A percentile compares a stretch with the other conserved stretches of the same genome.
phyloP scores from a whole-genome alignment of 2,329 filamentous ascomycete genomes.

The Didymella keratinophila region DNA sequence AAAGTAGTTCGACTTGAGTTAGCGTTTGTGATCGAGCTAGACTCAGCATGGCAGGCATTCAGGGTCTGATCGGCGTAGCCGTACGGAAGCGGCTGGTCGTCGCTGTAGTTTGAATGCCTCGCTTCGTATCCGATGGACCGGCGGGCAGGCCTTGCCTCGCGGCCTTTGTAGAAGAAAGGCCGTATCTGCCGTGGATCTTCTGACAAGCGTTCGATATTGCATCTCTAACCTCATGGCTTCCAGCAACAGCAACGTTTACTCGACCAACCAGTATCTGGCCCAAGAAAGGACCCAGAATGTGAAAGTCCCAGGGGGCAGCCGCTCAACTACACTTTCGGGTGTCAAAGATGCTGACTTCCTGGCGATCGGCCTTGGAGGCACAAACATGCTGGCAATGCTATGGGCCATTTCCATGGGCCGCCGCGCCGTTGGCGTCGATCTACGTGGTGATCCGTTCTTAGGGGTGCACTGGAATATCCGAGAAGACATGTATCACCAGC shows the following conservation, averaged over 20 bases:
- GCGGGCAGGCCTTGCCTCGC: neutral
- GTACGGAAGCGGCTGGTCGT: neutral
- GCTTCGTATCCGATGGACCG: neutral
- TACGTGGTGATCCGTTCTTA: constrained; percentile 29
- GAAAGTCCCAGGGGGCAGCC: neutral
- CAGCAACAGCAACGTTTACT: neutral
- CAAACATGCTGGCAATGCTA: constrained; percentile 30
- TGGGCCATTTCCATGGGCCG: constrained; percentile 27
- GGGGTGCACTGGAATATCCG: constrained; percentile 34
- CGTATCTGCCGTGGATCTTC: neutral
- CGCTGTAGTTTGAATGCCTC: neutral
- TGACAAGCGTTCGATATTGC: too few species aligned
- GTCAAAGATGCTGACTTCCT: constrained; percentile 31
- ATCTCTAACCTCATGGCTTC: neutral
- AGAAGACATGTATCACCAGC: constrained; percentile 29
- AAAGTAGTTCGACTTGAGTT: neutral
- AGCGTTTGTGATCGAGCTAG: neutral
- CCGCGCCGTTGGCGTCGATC: constrained; percentile 26
- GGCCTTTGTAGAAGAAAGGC: neutral
- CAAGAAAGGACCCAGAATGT: constrained; percentile 2
- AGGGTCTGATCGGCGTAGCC: neutral
- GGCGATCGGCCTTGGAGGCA: constrained; percentile 28
- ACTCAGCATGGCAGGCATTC: neutral
- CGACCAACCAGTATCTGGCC: constrained; percentile 3
- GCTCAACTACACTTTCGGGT: constrained; percentile 9